Conservation (phyloP, 1,284 basidiomycete genomes). For the Sanghuangporus sanghuang region DNA sequence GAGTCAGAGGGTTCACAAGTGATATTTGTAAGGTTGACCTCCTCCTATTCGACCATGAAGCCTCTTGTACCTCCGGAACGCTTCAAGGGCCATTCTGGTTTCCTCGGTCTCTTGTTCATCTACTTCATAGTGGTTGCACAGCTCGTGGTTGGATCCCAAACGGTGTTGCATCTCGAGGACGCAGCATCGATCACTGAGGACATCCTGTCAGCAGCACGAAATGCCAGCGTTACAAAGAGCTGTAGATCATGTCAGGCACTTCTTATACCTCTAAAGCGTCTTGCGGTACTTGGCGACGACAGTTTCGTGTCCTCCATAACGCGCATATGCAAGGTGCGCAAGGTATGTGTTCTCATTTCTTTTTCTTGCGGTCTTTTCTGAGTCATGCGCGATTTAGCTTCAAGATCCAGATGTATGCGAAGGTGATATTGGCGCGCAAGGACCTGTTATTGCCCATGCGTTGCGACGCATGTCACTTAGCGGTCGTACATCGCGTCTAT, state of each 20-base stretch:
- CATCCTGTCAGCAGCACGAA: slow-evolving; percentile 8
- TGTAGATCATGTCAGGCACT: slow-evolving; percentile 44
- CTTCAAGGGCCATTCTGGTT: background rate
- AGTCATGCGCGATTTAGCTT: slow-evolving; percentile 20
- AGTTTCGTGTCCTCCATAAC: slow-evolving; percentile 35
- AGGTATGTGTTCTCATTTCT: slow-evolving; percentile 25
- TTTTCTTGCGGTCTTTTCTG: background rate
- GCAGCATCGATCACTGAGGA: background rate
- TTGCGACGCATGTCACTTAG: slow-evolving; percentile 43
- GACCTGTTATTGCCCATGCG: slow-evolving; percentile 53
- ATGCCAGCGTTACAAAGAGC: slow-evolving; percentile 6
- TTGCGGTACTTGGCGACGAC: slow-evolving; percentile 39
- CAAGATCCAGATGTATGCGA: slow-evolving; percentile 48
- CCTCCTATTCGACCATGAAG: background rate
- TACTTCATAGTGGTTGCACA: slow-evolving; percentile 1
- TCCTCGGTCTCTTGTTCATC: background rate
- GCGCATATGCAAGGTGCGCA: slow-evolving; percentile 36
- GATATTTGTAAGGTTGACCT: background rate
- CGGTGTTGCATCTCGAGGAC: background rate
- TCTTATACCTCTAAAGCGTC: slow-evolving; percentile 35
- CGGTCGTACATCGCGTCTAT: slow-evolving; percentile 45
- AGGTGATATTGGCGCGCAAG: slow-evolving; percentile 44
- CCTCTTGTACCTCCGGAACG: background rate
- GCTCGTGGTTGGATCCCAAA: slow-evolving; percentile 4
- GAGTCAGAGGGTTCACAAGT: background rate